Evolutionary conservation across 148 eudicot genomes (phyloP), one percentile per base, ranked within the genome.

Genomic region (Drosera capensis): DNA sequence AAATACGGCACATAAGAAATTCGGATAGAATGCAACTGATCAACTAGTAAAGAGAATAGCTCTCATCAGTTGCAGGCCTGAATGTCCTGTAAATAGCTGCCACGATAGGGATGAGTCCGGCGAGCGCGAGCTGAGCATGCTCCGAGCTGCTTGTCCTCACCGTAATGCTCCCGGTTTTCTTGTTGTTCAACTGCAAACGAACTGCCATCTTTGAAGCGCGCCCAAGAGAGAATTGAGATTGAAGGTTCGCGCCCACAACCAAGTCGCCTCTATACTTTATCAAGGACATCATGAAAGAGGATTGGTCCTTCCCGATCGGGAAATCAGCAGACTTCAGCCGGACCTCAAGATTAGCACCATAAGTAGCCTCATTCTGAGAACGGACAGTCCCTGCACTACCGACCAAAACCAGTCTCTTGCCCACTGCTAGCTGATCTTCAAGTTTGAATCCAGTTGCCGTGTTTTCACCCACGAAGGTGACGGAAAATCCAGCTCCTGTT

Each of bases 121-220:
- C 74, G 23, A 80, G 75, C 1, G 93, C 94, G 7, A 90, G 67
- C 25, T 74, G 60, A 14, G 78, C 65, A 67, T 76, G 74, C 26
- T 90, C 99, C 2, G 99, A 84, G 55, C 80, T 84, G 77, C 95
- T 90, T 17, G 93, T 90, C 65, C 68, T 72, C 59, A 78, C 78
- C 2, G 79, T 73, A 23, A 90, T 59, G 80, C 85, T 87, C 21
- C 99, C 99, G 49, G 80, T 90, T n/a, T 68, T 63, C 74, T 90
- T 90, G 57, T 84, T 90, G 63, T 90, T 90, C 39, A 90, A 63
- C 13, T 85, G 85, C 25, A 77, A 78, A 12, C 93, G 72, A 48
- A 90, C 67, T 9, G 76, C 77, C 65, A 85, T 74, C 66, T 90
- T 90, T 1, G 99, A 78, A 38, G 63, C 72, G 13, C 88, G 65